Conservation (phyloP, 495 filamentous ascomycete species). For the Penicillium manginii region DNA sequence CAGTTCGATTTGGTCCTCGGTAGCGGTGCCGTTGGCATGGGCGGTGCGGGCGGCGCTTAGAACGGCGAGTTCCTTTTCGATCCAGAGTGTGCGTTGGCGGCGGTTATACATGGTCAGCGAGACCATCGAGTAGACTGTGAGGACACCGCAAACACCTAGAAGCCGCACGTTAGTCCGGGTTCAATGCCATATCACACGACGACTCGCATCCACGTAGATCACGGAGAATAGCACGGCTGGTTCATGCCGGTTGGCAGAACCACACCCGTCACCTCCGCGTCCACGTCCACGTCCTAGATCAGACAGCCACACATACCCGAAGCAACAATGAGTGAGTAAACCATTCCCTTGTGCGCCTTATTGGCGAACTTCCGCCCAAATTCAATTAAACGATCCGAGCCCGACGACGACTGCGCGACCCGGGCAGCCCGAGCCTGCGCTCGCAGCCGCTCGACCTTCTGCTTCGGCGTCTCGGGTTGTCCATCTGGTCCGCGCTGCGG, state of each 20-base stretch:
- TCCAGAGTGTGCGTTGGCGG: constrained; percentile 64
- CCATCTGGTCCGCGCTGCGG: constrained; percentile 35
- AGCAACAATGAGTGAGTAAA: constrained; percentile 73
- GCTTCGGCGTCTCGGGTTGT: constrained; percentile 74
- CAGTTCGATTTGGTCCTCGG: constrained; percentile 49
- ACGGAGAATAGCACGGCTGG: not conserved
- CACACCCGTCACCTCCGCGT: not conserved
- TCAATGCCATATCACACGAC: not conserved
- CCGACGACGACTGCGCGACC: constrained; percentile 61
- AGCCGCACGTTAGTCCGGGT: not conserved
- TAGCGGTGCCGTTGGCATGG: constrained; percentile 64
- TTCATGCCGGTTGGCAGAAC: not conserved
- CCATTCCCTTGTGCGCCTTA: constrained; percentile 76
- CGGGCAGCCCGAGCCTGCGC: constrained; percentile 74
- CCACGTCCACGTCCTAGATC: not conserved
- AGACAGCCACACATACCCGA: constrained; percentile 65
- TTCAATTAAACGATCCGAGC: constrained; percentile 70
- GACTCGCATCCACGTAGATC: not conserved
- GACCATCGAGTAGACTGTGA: constrained; percentile 77
- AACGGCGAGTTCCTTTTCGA: constrained; percentile 63
- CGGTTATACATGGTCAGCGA: constrained; percentile 92
- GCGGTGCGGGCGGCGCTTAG: constrained; percentile 63
- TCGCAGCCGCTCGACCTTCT: constrained; percentile 86
- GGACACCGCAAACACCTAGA: constrained; percentile 69
- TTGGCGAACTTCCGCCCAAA: constrained; percentile 77